Percentiles rank a stretch among this genome's conserved stretches.
Conservation (phyloP, 179 eudicot species). For the Spinacia oleracea region DNA sequence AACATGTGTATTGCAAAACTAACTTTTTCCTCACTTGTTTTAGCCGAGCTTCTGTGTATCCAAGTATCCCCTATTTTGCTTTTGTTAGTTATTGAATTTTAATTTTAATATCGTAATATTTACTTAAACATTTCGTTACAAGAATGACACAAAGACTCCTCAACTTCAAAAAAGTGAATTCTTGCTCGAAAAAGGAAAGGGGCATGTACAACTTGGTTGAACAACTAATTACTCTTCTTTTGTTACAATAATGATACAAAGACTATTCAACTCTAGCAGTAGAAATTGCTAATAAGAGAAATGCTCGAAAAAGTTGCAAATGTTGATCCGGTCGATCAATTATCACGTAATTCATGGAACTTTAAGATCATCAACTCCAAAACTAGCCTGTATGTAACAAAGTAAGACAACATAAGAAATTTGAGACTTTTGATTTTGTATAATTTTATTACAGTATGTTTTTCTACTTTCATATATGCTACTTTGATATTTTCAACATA, state of each 20-base stretch:
- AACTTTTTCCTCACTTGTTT: too few species aligned
- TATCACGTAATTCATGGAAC: constrained; percentile 47
- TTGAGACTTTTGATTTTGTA: not conserved
- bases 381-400: constrained; percentile 68
- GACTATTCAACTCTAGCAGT: not conserved
- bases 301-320: not conserved
- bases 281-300: not conserved
- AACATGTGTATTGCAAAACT: too few species aligned
- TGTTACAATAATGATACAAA: constrained; percentile 9
- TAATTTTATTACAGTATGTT: too few species aligned
- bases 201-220: not conserved
- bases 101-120: too few species aligned
- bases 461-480: not conserved
- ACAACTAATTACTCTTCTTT: not conserved
- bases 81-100: too few species aligned
- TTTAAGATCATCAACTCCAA: constrained; percentile 72
- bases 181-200: not conserved
- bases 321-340: not conserved
- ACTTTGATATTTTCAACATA: not conserved
- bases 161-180: not conserved
- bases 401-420: not conserved
- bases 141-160: too few species aligned
- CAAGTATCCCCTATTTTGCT: too few species aligned
- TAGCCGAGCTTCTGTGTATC: too few species aligned
- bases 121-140: too few species aligned